These are phyloP conservation scores for Aspergillus floridensis DNA, from an alignment of 2,329 filamentous ascomycete genomes.

Conservation along the genomic window DNA sequence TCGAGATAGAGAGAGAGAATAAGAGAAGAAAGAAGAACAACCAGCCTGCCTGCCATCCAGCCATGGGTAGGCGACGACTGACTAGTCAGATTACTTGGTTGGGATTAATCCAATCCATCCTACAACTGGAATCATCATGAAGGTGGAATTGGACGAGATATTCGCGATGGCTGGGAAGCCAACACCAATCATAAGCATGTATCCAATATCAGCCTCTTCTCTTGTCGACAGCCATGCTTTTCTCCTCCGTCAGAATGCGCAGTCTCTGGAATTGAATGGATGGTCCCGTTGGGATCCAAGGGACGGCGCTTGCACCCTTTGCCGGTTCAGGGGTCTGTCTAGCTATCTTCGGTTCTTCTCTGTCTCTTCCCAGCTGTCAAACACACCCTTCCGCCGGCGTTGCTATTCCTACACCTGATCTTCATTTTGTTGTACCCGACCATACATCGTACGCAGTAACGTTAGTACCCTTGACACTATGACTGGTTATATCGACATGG, in stretches of 20 bases:
- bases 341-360: neutral
- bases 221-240: neutral
- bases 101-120: neutral
- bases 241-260: neutral
- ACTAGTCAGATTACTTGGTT: neutral
- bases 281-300: constrained; percentile 1
- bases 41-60: neutral
- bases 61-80: neutral
- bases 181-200: neutral
- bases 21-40: neutral
- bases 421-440: too few relatives aligned
- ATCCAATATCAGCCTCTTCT: neutral
- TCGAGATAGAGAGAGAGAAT: neutral
- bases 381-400: too few relatives aligned
- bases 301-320: neutral
- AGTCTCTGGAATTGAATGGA: neutral
- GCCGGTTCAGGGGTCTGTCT: neutral
- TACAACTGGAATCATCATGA: neutral
- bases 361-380: too few relatives aligned
- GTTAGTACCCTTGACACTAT: too few relatives aligned
- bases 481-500: neutral
- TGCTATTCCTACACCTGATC: too few relatives aligned
- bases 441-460: too few relatives aligned
- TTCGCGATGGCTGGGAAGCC: neutral
- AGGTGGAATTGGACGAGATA: neutral